Evolutionary conservation across 2,329 filamentous ascomycete genomes (phyloP), one percentile per base, ranked within the genome.

Genomic region (Parastagonospora avenae): DNA sequence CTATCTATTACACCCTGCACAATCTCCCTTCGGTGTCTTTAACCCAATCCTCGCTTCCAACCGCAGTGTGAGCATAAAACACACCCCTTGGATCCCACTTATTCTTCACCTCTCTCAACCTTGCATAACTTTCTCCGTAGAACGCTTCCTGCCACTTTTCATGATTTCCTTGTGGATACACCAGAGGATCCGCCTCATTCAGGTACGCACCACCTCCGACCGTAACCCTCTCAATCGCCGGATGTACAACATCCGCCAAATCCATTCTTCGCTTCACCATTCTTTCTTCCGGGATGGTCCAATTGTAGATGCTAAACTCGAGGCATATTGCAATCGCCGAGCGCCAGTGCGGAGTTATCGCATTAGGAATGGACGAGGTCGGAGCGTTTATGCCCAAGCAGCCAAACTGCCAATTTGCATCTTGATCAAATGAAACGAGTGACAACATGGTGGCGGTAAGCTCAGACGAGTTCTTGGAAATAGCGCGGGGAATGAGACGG

Each of bases 111-210:
- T 33, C 33, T 6, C 49, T 28, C 37, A 69, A 36, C 35, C 41
- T 48, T 2, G 54, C 42, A 14, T 56, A 69, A 39, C 67, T 63
- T 2, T 8, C 24, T 0, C 66, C 66, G 47, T 54, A 71, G 35
- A 68, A 70, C 10, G 51, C 53, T 11, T 37, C 30, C 44, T 66
- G 45, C 62, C 62, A 71, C 41, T 64, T 59, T 5, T 51, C 48
- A 40, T 66, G 19, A 24, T 24, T 5, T 24, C 19, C 19, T 24
- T 24, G 19, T 24, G 19, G 5, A 24, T 24, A 24, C 19, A 24
- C 54, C 11, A 56, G 50, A 46, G 63, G 62, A 41, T 70, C 61
- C 4, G 63, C 66, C 44, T 71, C 68, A 44, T 66, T 71, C 36
- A 70, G 48, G 42, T 71, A 71, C 2, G 65, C 48, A 3, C 62